phyloP scores from a whole-genome alignment of 2,329 filamentous ascomycete genomes.

The Aureobasidium sp. region DNA sequence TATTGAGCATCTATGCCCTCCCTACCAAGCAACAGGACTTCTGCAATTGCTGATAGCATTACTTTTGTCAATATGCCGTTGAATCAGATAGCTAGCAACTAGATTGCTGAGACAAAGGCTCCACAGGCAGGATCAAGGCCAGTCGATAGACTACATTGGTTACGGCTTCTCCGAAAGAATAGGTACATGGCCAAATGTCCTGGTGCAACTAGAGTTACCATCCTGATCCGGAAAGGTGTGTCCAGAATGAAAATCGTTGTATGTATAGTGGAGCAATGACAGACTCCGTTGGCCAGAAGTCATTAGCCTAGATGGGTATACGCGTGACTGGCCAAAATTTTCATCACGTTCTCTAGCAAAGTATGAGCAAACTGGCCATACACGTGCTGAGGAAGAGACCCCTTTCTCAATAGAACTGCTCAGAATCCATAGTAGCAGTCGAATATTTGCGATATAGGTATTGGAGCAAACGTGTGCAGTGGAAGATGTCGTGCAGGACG shows the following conservation, averaged over 20 bases:
- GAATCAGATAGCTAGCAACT: background rate
- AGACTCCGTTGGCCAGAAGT: conserved; percentile 6
- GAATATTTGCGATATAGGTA: conserved; percentile 9
- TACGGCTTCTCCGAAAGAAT: background rate
- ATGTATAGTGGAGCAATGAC: conserved; percentile 4
- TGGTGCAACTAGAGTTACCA: background rate
- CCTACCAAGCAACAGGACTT: background rate
- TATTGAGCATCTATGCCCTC: background rate
- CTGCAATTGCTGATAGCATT: background rate
- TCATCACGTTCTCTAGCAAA: background rate
- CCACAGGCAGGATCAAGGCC: background rate
- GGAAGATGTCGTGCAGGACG: background rate
- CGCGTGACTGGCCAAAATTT: background rate
- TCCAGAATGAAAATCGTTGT: background rate
- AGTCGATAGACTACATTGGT: background rate
- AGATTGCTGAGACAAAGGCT: background rate
- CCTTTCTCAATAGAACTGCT: background rate
- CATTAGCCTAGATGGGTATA: background rate
- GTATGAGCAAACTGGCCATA: background rate
- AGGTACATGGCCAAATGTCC: background rate
- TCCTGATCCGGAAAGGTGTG: background rate
- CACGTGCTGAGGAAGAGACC: background rate
- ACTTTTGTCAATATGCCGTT: conserved; percentile 3
- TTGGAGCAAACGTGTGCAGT: conserved; percentile 9
- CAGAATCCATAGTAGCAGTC: background rate